Evolutionary conservation across 257 asterid genomes (phyloP).

Genomic region (Ajuga chamaepitys): DNA sequence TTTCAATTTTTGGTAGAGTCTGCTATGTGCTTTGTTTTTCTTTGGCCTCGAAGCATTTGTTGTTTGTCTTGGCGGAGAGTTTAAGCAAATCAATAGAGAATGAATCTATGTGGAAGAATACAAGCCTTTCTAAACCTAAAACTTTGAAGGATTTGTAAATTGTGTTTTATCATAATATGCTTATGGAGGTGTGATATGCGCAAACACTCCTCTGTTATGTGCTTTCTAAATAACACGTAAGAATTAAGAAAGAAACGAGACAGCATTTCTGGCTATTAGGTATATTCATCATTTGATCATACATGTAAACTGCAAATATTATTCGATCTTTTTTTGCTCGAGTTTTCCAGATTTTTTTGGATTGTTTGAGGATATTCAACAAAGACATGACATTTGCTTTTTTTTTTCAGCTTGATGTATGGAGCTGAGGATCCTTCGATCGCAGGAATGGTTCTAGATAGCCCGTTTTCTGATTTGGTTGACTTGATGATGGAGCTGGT

Average conservation of each 20-base stretch:
- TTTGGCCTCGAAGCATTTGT: neutral
- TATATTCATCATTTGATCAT: neutral
- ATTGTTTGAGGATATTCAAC: neutral
- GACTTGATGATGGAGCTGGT: constrained; percentile 97
- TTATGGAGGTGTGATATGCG: neutral
- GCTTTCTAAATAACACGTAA: neutral
- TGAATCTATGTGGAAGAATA: no score
- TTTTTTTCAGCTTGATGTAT: constrained; percentile 78
- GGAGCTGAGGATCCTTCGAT: constrained; percentile 98
- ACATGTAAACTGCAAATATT: neutral
- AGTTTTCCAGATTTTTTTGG: neutral
- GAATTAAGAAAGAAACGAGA: neutral
- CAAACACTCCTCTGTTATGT: neutral
- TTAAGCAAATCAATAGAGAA: no score
- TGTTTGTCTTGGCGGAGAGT: no score
- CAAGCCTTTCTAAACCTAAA: neutral
- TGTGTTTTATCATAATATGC: neutral
- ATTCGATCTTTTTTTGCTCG: neutral
- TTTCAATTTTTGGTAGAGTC: neutral
- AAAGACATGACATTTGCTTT: constrained; percentile 17
- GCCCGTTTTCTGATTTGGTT: constrained; percentile 92
- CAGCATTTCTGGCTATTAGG: neutral
- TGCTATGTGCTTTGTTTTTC: neutral
- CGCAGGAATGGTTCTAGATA: constrained; percentile 97
- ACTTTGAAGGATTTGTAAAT: neutral